A percentile compares a stretch with the other conserved stretches of the same genome.
phyloP scores from a whole-genome alignment of 371 early-diverging fungal genomes.

The Mucor indicus region DNA sequence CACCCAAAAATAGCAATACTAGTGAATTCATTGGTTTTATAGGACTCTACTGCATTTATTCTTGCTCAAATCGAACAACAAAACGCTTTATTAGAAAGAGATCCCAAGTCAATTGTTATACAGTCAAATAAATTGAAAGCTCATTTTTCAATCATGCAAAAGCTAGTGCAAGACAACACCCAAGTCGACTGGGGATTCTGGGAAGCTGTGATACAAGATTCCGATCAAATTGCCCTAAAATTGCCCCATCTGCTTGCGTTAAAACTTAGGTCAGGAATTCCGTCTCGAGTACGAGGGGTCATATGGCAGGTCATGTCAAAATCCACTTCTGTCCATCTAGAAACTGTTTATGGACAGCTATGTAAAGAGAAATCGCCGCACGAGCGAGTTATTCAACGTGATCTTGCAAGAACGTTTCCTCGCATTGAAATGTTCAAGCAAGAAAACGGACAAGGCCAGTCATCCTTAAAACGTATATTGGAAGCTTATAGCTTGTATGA shows the following conservation, averaged over 20 bases:
- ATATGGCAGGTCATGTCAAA: slow-evolving; percentile 92
- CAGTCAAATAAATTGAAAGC: slow-evolving; percentile 52
- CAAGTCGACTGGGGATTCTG: slow-evolving; percentile 63
- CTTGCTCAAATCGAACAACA: slow-evolving; percentile 61
- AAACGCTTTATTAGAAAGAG: slow-evolving; percentile 51
- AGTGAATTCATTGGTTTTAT: not conserved
- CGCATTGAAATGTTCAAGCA: slow-evolving; percentile 80
- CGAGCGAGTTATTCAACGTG: slow-evolving; percentile 87
- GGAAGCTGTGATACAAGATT: slow-evolving; percentile 86
- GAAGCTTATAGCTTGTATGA: slow-evolving; percentile 92
- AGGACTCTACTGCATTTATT: slow-evolving; percentile 55
- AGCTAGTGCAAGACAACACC: slow-evolving; percentile 30
- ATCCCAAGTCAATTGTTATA: slow-evolving; percentile 54
- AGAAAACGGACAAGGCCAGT: slow-evolving; percentile 84
- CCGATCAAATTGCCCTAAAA: slow-evolving; percentile 59
- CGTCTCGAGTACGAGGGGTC: slow-evolving; percentile 78
- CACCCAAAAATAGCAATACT: too few species aligned
- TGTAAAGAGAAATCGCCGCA: slow-evolving; percentile 75
- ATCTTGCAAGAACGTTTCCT: slow-evolving; percentile 92
- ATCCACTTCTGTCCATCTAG: slow-evolving; percentile 71
- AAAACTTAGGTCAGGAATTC: slow-evolving; percentile 85
- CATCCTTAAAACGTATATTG: slow-evolving; percentile 74
- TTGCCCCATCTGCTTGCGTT: slow-evolving; percentile 60
- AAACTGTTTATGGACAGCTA: slow-evolving; percentile 81
- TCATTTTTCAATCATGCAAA: slow-evolving; percentile 47